Percentiles rank a stretch among this genome's conserved stretches.
These are phyloP conservation scores for Cyclocybe cylindracea DNA, from an alignment of 768 basidiomycete species.

Conservation along the genomic window DNA sequence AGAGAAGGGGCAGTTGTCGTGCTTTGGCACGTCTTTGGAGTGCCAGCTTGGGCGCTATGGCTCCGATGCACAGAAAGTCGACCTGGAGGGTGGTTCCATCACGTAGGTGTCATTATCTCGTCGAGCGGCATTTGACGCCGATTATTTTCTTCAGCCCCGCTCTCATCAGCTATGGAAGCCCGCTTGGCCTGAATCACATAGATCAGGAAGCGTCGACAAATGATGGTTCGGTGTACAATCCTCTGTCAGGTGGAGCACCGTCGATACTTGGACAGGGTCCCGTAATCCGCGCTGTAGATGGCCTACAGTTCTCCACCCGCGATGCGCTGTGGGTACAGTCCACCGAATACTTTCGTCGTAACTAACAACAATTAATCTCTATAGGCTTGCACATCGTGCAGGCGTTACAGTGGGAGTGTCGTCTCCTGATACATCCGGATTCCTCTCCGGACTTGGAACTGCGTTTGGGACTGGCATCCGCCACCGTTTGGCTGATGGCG, in stretches of 20 bases:
- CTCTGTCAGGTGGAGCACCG: slow-evolving; percentile 41
- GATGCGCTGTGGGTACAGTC: slow-evolving; percentile 40
- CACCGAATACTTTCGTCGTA: neutral
- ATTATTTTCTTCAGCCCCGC: slow-evolving; percentile 44
- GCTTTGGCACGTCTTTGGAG: slow-evolving; percentile 39
- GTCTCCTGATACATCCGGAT: slow-evolving; percentile 48
- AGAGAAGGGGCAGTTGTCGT: slow-evolving; percentile 52
- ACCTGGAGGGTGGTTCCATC: slow-evolving; percentile 68
- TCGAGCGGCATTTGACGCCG: slow-evolving; percentile 3
- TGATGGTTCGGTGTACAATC: slow-evolving; percentile 58
- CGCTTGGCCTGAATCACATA: slow-evolving; percentile 68
- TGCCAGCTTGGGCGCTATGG: slow-evolving; percentile 22
- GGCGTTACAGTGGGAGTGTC: slow-evolving; percentile 67
- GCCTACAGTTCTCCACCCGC: slow-evolving; percentile 66
- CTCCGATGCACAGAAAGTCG: slow-evolving; percentile 36
- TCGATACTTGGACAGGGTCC: slow-evolving; percentile 42
- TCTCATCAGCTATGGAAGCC: slow-evolving; percentile 62
- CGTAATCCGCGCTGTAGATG: slow-evolving; percentile 64
- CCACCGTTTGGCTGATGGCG: slow-evolving; percentile 56
- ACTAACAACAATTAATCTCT: neutral
- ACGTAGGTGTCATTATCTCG: slow-evolving; percentile 44
- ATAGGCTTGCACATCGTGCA: slow-evolving; percentile 61
- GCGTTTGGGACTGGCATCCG: slow-evolving; percentile 57
- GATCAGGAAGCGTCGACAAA: slow-evolving; percentile 53
- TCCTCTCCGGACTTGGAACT: slow-evolving; percentile 59